Percentiles rank a stretch among this genome's conserved stretches.
Conservation (phyloP, 139 green algal genomes). For the Ulvella scutata region DNA sequence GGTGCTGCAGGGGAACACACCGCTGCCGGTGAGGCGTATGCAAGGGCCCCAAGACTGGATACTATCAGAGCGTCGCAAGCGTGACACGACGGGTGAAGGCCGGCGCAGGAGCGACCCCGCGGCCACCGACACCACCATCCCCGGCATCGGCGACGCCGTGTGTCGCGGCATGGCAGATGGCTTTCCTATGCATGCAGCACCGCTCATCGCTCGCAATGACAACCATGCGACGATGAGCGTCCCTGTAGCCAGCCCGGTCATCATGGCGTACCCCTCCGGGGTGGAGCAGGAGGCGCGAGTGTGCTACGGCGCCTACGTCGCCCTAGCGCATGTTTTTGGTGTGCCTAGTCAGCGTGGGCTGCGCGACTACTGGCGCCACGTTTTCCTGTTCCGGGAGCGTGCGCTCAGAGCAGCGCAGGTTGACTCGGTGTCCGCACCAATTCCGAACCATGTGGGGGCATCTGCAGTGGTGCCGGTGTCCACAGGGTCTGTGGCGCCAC, state of each 20-base stretch:
- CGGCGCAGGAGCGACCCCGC: background rate
- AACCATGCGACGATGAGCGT: background rate
- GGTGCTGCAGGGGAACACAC: background rate
- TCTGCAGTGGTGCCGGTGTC: too few relatives aligned
- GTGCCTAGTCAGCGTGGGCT: background rate
- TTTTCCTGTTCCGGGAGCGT: background rate
- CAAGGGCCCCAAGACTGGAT: background rate
- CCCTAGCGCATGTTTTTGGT: background rate
- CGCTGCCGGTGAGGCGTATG: background rate
- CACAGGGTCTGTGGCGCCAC: too few relatives aligned
- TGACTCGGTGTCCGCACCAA: too few relatives aligned
- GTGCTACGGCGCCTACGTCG: background rate
- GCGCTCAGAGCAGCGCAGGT: background rate
- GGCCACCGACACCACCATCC: background rate
- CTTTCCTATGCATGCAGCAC: background rate
- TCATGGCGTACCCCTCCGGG: background rate
- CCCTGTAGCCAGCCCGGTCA: background rate
- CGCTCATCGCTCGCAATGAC: background rate
- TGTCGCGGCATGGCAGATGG: background rate
- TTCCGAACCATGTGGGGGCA: too few relatives aligned
- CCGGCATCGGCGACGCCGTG: slow-evolving; percentile 2
- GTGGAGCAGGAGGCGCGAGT: background rate
- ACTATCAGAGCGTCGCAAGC: background rate
- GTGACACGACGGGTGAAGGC: background rate
- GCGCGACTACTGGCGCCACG: background rate